A percentile compares a stretch with the other conserved stretches of the same genome.
phyloP scores from a whole-genome alignment of 2,329 filamentous ascomycete genomes.

The Malbranchea zuffiana region DNA sequence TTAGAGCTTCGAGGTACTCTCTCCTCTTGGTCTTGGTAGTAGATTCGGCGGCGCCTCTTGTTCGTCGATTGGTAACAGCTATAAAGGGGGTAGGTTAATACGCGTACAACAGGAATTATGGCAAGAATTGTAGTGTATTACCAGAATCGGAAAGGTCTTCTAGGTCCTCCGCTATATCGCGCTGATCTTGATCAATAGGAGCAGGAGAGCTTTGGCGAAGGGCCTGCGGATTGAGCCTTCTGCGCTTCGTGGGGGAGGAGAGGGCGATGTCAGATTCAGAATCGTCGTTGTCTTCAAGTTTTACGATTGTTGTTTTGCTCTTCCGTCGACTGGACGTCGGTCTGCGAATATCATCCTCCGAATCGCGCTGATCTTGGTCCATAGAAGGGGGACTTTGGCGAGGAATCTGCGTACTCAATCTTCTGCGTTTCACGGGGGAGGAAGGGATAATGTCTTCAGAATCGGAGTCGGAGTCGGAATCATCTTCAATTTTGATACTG shows the following conservation, averaged over 20 bases:
- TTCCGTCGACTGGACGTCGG: constrained; percentile 17
- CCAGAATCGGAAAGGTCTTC: constrained; percentile 36
- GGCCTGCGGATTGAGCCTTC: constrained; percentile 13
- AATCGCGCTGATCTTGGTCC: neutral
- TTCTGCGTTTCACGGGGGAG: constrained; percentile 13
- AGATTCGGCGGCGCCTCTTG: constrained; percentile 32
- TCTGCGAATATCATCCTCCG: constrained; percentile 8
- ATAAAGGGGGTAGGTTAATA: constrained; percentile 13
- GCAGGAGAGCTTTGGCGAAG: constrained; percentile 4
- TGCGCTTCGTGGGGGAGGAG: constrained; percentile 23
- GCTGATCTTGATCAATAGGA: constrained; percentile 24
- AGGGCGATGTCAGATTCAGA: constrained; percentile 22
- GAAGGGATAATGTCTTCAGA: constrained; percentile 12
- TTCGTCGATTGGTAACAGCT: constrained; percentile 32
- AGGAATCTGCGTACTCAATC: constrained; percentile 1
- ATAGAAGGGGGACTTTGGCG: constrained; percentile 1
- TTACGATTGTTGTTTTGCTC: constrained; percentile 20
- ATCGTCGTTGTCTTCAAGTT: constrained; percentile 20
- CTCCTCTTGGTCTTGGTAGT: constrained; percentile 29
- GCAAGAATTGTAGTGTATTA: too few relatives aligned
- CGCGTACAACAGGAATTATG: neutral
- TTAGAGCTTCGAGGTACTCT: constrained; percentile 34
- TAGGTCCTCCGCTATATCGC: constrained; percentile 38
- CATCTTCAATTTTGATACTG: neutral
- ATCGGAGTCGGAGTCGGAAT: constrained; percentile 7